Base-by-base conservation (phyloP, 345 rosid genomes). In the Odontarrhena argentea region DNA sequence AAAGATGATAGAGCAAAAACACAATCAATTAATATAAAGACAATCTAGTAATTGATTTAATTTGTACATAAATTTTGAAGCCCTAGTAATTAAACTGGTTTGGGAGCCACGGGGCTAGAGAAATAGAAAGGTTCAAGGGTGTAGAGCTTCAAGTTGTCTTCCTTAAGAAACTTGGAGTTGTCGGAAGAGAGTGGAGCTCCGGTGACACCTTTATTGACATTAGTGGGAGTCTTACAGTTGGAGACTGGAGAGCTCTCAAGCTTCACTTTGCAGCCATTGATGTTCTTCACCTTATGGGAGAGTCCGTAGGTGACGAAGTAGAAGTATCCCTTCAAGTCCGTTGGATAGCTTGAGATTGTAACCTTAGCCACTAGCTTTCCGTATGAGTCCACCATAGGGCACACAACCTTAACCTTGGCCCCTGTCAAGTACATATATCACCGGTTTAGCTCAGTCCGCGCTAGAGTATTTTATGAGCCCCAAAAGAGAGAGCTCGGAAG, bases 311-410 rank as follows among this genome's bases (percentile, higher is more conserved):
- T 51, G 28, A 78, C 64, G 18, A 83, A 81, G 7, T 75, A 71
- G 72, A 80, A 85, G 60, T 82, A 84, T 35, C 87, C 89, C 9
- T 81, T 73, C 26, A 61, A 77, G 55, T 87, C 87, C 0, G 86
- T 79, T 41, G 76, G 78, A 47, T 69, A 51, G 55, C 82, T 82
- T 48, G 77, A 51, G 51, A 82, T 44, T 6, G 83, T 66, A 61
- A 71, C n/a, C n/a, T 71, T 32, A 15, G 81, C 69, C 28, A 74
- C 71, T 72, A 84, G 82, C 28, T 81, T 79, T 14, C 86, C 89
- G n/a, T 64, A 24, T 18, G 70, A 63, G 28, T 82, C 91, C 8
- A 45, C 47, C 2, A 70, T 79, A 2, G 74, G 61, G 55, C 89
- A 84, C 32, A 86, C 79, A 24, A 86, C 68, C 65, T 80, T 84